Base-by-base conservation (phyloP, 371 early-diverging fungal species). In the Sporodiniella umbellata region DNA sequence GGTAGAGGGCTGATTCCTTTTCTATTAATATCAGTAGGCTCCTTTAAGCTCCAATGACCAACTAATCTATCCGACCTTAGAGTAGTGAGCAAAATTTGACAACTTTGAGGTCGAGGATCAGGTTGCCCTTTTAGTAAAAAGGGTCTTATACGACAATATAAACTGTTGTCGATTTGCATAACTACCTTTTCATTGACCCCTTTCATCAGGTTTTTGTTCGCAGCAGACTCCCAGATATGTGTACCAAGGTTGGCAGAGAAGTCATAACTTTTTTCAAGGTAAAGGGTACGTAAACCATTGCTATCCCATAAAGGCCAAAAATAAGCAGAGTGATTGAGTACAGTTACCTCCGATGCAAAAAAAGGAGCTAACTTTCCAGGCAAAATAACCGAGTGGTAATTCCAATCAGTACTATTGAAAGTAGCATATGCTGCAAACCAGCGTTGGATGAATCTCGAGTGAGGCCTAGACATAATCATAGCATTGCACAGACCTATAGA, bases 221-320 rank as follows among this genome's bases (percentile, higher is more conserved):
- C 69, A 5, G 74, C 74, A 8, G 73, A 72, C 59, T 73, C 78
- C 78, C 78, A 77, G 23, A 73, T 56, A 48, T 77, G 78, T 0
- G 67, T 68, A 4, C 67, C 78, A 4, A 66, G 31, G 46, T 71
- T 77, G n/a, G 49, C 54, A 14, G 56, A 54, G 19, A 66, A 77
- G 38, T 64, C 66, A 39, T 73, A 73, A 0, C 64, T 64, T 33
- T 77, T 73, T 48, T 77, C 72, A 14, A 73, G 35, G 52, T 57
- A 77, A 23, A 71, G 33, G 2, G 71, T 64, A 28, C 74, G 66
- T 38, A 77, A 48, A 1, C 78, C 78, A 24, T 49, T 45, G 10
- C 62, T 54, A 42, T 73, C 78, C 78, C 78, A 77, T 2, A 77
- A 47, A 11, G 78, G 78, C 78, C 74, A 73, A 45, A 77, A 77